Base-by-base conservation (phyloP, 108 stramenopile species). In the Pseudonitzschia delicatissima region DNA sequence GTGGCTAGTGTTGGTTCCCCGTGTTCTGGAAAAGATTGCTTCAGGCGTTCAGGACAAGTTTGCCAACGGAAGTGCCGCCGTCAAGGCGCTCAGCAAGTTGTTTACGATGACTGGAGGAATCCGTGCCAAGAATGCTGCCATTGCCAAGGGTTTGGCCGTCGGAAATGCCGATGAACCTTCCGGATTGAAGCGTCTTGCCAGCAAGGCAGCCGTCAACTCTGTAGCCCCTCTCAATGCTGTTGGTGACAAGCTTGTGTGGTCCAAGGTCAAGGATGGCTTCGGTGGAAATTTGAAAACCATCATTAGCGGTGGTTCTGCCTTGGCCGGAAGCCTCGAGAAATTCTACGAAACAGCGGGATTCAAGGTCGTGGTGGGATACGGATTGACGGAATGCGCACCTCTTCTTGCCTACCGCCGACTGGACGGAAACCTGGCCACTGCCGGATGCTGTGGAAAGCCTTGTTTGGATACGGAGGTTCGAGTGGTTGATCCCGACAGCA, bases 211-310 rank as follows among this genome's bases (percentile, higher is more conserved):
- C 34, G 77, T 87, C n/a, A 65, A 64, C 31, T 65, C 69, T 9
- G 68, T 91, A 44, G 70, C 78, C 8, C 94, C 94, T 6, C 36
- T 95, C 20, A 86, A 87, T 71, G 77, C 78, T 23, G 80, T 92
- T n/a, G 94, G 92, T 21, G 85, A 97, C 71, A 96, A 93, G 52
- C 60, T 97, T 32, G 92, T 97, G 5, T 97, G 95, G 95, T 72
- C 53, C 53, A 97, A 97, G 69, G 91, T 97, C 0, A 52, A 92
- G 67, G 89, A 80, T 47, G 96, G 96, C 15, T 92, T 97, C 67
- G 96, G 96, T 39, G 95, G 96, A 11, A 77, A 84, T 23, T 60
- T 93, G 18, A 87, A 85, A 58, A 73, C 73, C 1, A 90, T 97
- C 27, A 91, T 97, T 62, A 76, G 80, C 9, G 96, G 96, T 42